Base-by-base conservation (phyloP, 164 flowering plant species). In the Aristolochia californica region DNA sequence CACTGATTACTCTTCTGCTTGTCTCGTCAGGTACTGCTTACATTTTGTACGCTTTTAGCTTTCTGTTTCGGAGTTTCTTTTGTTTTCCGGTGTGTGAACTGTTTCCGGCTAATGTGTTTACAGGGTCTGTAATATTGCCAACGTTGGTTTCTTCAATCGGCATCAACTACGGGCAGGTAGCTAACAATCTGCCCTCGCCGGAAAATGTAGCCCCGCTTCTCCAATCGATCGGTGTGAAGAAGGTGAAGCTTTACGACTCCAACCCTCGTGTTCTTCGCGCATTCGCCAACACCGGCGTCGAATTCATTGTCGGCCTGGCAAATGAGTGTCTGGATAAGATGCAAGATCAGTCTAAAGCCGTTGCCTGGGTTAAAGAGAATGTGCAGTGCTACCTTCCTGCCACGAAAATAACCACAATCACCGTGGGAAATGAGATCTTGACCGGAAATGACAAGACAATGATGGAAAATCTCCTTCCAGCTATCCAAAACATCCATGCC, bases 371-470 rank as follows among this genome's bases (percentile, higher is more conserved):
- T 10, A 75, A 75, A 47, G 26, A 67, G 0, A 77, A 75, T 43
- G 80, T 80, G 7, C 67, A 71, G 20, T n/a, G 57, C 24, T 74
- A 70, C 68, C 27, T 80, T 2, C 84, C 84, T 0, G 72, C 69
- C 9, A 80, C 81, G 7, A 77, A 75, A 28, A 77, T 80, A 63
- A 71, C 78, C 45, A 52, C 64, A 62, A 68, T 80, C 47, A 74
- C 79, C 4, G 71, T 80, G 48, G 84, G 84, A 1, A 80, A 80
- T 50, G 84, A 80, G 68, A 72, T 80, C 9, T 45, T 77, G 12
- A 74, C 84, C 15, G 59, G 71, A 48, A 75, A 73, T 58, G 72
- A 70, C 69, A 28, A 70, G n/a, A 21, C 45, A n/a, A 16, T 70
- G 24, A 45, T 67, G n/a, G 48, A 12, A 22, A 48, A 59, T 49